These are phyloP conservation scores for Casuarina glauca DNA, from an alignment of 306 rosid genomes.

Conservation along the genomic window DNA sequence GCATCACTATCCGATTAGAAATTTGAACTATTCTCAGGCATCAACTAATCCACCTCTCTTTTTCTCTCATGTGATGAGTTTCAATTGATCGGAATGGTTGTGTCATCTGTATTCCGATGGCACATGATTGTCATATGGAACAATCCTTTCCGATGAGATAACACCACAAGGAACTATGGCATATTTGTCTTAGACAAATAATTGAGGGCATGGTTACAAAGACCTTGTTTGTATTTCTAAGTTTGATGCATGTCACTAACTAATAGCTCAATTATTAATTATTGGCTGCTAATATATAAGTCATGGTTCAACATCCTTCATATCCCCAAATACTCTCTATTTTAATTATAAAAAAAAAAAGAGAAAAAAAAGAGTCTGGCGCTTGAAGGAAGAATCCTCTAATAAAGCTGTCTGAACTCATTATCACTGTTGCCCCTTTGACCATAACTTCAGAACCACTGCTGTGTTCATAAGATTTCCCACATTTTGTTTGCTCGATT, in stretches of 20 bases:
- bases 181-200: neutral
- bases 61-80: conserved; percentile 45
- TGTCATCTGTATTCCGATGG: conserved; percentile 40
- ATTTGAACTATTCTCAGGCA: conserved; percentile 11
- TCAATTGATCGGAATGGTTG: conserved; percentile 37
- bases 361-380: neutral
- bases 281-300: no score
- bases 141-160: conserved; percentile 45
- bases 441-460: neutral
- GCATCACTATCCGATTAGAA: neutral
- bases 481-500: neutral
- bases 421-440: conserved; percentile 27
- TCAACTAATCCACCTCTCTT: conserved; percentile 4
- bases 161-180: conserved; percentile 41
- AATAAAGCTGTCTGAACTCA: conserved; percentile 23
- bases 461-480: conserved; percentile 10
- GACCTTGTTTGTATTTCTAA: conserved; percentile 3
- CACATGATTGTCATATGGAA: conserved; percentile 60
- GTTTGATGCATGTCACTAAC: no score
- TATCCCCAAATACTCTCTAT: no score
- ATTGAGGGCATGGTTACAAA: conserved; percentile 8
- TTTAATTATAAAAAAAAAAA: no score
- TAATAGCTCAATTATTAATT: no score
- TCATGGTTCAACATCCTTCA: no score
- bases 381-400: conserved; percentile 34